Evolutionary conservation across 2,329 filamentous ascomycete species (phyloP).

Genomic region (Paraphoma chrysanthemicola): DNA sequence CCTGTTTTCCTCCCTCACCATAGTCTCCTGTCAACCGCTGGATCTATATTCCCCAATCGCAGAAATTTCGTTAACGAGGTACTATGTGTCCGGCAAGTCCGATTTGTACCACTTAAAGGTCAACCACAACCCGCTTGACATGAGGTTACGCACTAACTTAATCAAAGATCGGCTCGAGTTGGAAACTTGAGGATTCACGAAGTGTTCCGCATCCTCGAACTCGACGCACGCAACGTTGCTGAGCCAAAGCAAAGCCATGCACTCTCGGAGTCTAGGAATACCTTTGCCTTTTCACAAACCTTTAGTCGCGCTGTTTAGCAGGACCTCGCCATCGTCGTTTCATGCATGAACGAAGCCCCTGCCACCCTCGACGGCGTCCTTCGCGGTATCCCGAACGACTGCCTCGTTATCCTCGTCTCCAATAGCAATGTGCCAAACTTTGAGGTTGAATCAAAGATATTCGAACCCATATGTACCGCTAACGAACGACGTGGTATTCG

Average conservation of each 20-base stretch:
- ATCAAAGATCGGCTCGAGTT: too few species aligned
- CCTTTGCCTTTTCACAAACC: slow-evolving; percentile 7
- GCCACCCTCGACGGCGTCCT: slow-evolving; percentile 19
- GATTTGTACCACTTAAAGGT: too few species aligned
- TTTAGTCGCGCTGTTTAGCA: slow-evolving; percentile 9
- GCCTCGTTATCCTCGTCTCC: slow-evolving; percentile 19
- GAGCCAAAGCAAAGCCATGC: not conserved
- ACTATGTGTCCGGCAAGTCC: too few species aligned
- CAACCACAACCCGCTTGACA: too few species aligned
- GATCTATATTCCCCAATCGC: too few species aligned
- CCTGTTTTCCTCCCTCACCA: not conserved
- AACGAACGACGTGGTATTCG: slow-evolving; percentile 7
- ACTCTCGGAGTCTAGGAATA: not conserved
- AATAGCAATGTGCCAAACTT: slow-evolving; percentile 16
- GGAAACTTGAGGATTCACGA: slow-evolving; percentile 2
- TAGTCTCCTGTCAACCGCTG: not conserved
- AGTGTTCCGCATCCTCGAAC: slow-evolving; percentile 12
- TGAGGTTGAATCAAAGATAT: slow-evolving; percentile 6
- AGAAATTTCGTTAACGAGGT: too few species aligned
- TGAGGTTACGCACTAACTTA: too few species aligned
- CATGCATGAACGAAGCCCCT: slow-evolving; percentile 22
- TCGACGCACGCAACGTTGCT: slow-evolving; percentile 11
- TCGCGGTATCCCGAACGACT: slow-evolving; percentile 19
- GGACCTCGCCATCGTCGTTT: slow-evolving; percentile 18
- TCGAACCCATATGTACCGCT: slow-evolving; percentile 7